Evolutionary conservation across 495 filamentous ascomycete genomes (phyloP), one percentile per base, ranked within the genome.

Genomic region (Aspergillus cristatus): DNA sequence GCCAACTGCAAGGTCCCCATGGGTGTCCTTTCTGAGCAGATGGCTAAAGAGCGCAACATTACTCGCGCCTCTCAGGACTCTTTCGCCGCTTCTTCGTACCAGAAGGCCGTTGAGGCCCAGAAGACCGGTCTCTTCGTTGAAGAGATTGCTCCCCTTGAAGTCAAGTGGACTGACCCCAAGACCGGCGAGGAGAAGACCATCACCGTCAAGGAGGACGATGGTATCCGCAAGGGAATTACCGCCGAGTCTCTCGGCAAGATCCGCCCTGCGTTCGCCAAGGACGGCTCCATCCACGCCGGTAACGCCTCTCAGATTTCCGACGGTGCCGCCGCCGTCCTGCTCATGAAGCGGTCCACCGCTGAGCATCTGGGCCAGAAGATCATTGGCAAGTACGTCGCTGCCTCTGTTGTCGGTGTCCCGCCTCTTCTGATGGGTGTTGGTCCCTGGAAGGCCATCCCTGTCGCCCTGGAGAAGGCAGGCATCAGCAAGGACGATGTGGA

Each of bases 1-100:
- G 82, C 80, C 51, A 90, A 95, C 72, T 98, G 91, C 76, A 95
- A 93, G 70, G 91, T 98, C 7, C 83, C 90, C 52, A 98, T 98
- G 91, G 93, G 93, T 45, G 75, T 86, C 1, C 74, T 97, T 24
- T 94, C 86, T 36, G 91, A 98, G 67, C 53, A 89, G 49, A 96
- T 98, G 91, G 91, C 91, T 38, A 82, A 84, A 63, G 86, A 88
- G 60, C 71, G 77, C 37, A 66, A 71, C 34, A 76, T 97, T 50
- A 51, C 75, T 32, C 82, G 91, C 41, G 62, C 69, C 2, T 62
- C 65, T 36, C 93, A 97, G 60, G 91, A 98, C 57, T 73, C 75
- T 28, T 98, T 97, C 54, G 91, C 91, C 6, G 91, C 91, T 3
- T 54, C 67, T 2, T 91, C 84, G 13, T 95, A 91, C 72, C 81